Percentiles rank a stretch among this genome's conserved stretches.
Evolutionary conservation across 495 filamentous ascomycete species (phyloP).

Genomic region (Usnea hakonensis): DNA sequence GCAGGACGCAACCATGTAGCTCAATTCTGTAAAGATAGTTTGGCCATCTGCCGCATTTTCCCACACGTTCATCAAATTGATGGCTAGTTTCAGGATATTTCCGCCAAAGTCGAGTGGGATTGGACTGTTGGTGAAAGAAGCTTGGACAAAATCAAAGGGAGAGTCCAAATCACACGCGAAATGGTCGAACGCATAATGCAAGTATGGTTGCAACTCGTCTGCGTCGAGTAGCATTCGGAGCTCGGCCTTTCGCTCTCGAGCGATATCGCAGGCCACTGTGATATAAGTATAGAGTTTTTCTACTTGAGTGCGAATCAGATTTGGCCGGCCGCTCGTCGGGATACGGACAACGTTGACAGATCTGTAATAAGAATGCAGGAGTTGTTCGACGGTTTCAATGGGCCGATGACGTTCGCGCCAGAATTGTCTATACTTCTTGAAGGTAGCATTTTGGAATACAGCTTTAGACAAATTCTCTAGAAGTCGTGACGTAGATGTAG

Average conservation of each 20-base stretch:
- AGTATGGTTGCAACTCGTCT: conserved; percentile 43
- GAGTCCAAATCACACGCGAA: conserved; percentile 43
- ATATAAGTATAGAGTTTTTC: conserved; percentile 40
- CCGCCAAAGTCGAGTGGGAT: conserved; percentile 43
- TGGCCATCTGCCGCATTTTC: conserved; percentile 24
- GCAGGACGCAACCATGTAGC: conserved; percentile 47
- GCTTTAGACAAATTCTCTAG: conserved; percentile 21
- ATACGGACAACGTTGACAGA: conserved; percentile 46
- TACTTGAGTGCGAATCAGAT: conserved; percentile 44
- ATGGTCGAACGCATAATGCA: conserved; percentile 49
- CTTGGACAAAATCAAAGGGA: conserved; percentile 51
- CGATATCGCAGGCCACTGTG: conserved; percentile 29
- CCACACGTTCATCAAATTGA: conserved; percentile 35
- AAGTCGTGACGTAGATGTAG: conserved; percentile 37
- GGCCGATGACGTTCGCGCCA: conserved; percentile 29
- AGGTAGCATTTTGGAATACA: conserved; percentile 16
- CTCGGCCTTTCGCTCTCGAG: conserved; percentile 34
- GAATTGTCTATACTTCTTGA: conserved; percentile 27
- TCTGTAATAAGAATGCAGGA: conserved; percentile 47
- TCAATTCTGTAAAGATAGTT: conserved; percentile 40
- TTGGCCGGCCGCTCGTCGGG: conserved; percentile 39
- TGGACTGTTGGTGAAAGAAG: conserved; percentile 39
- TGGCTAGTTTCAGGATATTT: conserved; percentile 45
- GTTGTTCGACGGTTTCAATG: conserved; percentile 38
- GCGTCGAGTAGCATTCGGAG: conserved; percentile 42